phyloP scores from a whole-genome alignment of 352 stramenopile species.

The Pythium dissimile region DNA sequence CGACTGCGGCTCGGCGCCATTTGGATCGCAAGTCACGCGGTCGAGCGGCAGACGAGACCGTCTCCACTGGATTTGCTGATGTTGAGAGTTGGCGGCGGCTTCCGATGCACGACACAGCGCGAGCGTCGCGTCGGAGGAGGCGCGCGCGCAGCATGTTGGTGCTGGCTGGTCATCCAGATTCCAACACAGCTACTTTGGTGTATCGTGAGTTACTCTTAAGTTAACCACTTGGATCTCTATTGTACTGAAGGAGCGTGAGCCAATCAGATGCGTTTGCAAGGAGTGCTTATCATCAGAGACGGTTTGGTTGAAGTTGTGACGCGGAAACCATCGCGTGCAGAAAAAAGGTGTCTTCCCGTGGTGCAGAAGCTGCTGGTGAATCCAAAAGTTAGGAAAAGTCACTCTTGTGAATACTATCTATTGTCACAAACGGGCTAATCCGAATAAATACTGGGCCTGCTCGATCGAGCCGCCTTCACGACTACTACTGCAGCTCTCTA shows the following conservation, averaged over 20 bases:
- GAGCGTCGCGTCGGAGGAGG: neutral
- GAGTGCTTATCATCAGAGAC: constrained; percentile 9
- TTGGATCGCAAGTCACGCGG: constrained; percentile 1
- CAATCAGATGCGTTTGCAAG: neutral
- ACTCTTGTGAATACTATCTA: constrained; percentile 6
- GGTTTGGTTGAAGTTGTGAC: constrained; percentile 25
- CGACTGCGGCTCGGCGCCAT: constrained; percentile 10
- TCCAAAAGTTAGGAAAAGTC: constrained; percentile 7
- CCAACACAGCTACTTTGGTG: neutral
- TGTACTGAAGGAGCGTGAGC: neutral
- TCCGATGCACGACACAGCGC: too few relatives aligned
- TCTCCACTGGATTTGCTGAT: too few relatives aligned
- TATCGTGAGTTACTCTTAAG: neutral
- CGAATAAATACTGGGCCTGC: constrained; percentile 25
- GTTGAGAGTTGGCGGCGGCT: too few relatives aligned
- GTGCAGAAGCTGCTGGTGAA: neutral
- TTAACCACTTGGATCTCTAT: neutral
- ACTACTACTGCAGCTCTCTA: constrained; percentile 4
- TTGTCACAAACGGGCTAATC: constrained; percentile 13
- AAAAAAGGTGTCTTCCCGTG: too few relatives aligned
- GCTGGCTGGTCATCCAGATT: neutral
- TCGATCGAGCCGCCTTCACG: neutral
- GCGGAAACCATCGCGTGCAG: too few relatives aligned
- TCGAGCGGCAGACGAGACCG: neutral
- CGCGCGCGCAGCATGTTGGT: neutral